phyloP scores from a whole-genome alignment of 2,329 filamentous ascomycete species.

The Akanthomyces dipterigenus region DNA sequence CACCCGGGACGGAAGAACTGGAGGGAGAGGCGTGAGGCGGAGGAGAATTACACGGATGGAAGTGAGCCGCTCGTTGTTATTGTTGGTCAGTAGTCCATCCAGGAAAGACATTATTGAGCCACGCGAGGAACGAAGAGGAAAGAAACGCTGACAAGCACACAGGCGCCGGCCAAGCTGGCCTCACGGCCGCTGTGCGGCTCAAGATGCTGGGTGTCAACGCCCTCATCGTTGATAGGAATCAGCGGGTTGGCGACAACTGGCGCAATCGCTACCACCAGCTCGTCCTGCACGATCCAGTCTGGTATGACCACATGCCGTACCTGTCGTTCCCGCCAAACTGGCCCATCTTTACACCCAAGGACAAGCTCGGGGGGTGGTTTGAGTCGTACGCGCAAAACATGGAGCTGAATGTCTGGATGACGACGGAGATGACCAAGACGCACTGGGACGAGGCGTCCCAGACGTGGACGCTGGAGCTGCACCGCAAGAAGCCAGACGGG shows the following conservation, averaged over 20 bases:
- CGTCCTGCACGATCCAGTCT: slow-evolving; percentile 58
- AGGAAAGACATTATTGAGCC: neutral
- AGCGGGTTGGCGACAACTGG: slow-evolving; percentile 48
- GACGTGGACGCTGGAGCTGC: slow-evolving; percentile 46
- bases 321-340: slow-evolving; percentile 53
- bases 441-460: slow-evolving; percentile 44
- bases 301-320: slow-evolving; percentile 53
- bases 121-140: neutral
- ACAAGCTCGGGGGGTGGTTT: slow-evolving; percentile 60
- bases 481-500: slow-evolving; percentile 43
- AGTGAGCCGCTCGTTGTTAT: slow-evolving; percentile 16
- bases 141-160: slow-evolving; percentile 14
- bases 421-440: slow-evolving; percentile 41
- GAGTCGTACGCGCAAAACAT: slow-evolving; percentile 54
- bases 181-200: slow-evolving; percentile 38
- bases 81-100: slow-evolving; percentile 13
- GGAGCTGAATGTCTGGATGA: slow-evolving; percentile 59
- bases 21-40: slow-evolving; percentile 15
- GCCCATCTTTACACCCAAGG: slow-evolving; percentile 62
- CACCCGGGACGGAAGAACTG: slow-evolving; percentile 17
- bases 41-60: slow-evolving; percentile 12
- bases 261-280: slow-evolving; percentile 48
- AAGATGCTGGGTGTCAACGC: slow-evolving; percentile 38
- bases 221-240: slow-evolving; percentile 38
- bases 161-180: slow-evolving; percentile 34